A percentile compares a stretch with the other conserved stretches of the same genome.
These are phyloP conservation scores for Suillus decipiens DNA, from an alignment of 768 basidiomycete species.

Conservation along the genomic window DNA sequence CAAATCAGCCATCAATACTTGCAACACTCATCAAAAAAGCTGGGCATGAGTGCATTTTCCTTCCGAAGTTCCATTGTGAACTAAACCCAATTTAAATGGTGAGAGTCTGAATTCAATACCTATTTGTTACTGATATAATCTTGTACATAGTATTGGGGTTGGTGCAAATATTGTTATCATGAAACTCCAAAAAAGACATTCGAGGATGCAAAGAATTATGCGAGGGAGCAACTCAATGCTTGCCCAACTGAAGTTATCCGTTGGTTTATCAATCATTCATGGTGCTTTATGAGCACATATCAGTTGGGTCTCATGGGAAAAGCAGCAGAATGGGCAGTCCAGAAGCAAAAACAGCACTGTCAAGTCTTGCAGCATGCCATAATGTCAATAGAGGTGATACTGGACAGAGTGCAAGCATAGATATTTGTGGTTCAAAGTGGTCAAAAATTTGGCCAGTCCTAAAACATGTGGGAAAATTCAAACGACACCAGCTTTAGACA, in stretches of 20 bases:
- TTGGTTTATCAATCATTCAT: slow-evolving; percentile 38
- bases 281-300: slow-evolving; percentile 40
- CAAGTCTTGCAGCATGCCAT: slow-evolving; percentile 21
- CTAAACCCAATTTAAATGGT: slow-evolving; percentile 31
- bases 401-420: neutral
- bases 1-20: slow-evolving; percentile 25
- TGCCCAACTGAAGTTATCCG: slow-evolving; percentile 39
- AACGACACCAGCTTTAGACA: neutral
- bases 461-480: neutral
- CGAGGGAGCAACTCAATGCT: slow-evolving; percentile 30
- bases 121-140: neutral
- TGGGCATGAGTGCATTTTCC: slow-evolving; percentile 33
- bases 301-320: slow-evolving; percentile 34
- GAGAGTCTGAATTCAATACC: too few species aligned
- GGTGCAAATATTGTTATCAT: slow-evolving; percentile 36
- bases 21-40: slow-evolving; percentile 20
- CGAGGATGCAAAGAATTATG: slow-evolving; percentile 31
- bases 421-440: neutral
- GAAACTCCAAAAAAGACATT: slow-evolving; percentile 35
- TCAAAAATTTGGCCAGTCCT: neutral
- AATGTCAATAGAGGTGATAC: neutral
- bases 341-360: slow-evolving; percentile 37
- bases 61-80: slow-evolving; percentile 41
- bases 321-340: slow-evolving; percentile 41
- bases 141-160: neutral